phyloP scores from a whole-genome alignment of 805 yeast species.

The Nakazawaea anatomiae region DNA sequence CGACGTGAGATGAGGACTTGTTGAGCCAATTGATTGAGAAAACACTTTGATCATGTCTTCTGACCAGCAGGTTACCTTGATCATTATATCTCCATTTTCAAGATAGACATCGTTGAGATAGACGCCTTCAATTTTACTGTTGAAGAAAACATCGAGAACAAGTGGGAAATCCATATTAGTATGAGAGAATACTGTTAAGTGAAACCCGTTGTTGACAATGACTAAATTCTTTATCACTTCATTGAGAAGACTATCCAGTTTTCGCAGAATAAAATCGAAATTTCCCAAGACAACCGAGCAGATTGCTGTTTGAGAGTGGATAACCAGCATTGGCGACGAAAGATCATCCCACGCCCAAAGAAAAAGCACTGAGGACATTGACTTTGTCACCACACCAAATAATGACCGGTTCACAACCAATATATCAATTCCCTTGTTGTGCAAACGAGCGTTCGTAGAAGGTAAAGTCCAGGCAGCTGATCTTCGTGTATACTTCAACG shows the following conservation, averaged over 20 bases:
- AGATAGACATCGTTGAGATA: neutral
- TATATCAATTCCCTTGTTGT: neutral
- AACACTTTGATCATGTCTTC: neutral
- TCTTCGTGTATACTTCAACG: neutral
- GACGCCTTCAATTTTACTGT: neutral
- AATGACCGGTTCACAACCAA: neutral
- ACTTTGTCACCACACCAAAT: neutral
- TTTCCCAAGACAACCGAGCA: neutral
- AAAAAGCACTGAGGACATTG: slow-evolving; percentile 9
- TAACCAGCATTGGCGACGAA: neutral
- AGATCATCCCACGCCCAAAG: slow-evolving; percentile 1
- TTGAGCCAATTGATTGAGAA: neutral
- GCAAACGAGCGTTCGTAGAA: neutral
- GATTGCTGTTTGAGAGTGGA: neutral
- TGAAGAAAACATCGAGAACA: neutral
- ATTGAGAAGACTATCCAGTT: too few relatives aligned
- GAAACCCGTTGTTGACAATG: neutral
- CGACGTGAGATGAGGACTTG: neutral
- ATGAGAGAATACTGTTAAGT: neutral
- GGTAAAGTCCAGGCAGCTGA: neutral
- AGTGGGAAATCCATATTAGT: neutral
- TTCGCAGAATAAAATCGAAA: too few relatives aligned
- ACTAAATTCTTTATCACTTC: neutral
- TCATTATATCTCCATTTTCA: neutral
- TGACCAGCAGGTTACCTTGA: neutral